Evolutionary conservation across 208 protist species (phyloP).

Genomic region (Phytomonas francai): DNA sequence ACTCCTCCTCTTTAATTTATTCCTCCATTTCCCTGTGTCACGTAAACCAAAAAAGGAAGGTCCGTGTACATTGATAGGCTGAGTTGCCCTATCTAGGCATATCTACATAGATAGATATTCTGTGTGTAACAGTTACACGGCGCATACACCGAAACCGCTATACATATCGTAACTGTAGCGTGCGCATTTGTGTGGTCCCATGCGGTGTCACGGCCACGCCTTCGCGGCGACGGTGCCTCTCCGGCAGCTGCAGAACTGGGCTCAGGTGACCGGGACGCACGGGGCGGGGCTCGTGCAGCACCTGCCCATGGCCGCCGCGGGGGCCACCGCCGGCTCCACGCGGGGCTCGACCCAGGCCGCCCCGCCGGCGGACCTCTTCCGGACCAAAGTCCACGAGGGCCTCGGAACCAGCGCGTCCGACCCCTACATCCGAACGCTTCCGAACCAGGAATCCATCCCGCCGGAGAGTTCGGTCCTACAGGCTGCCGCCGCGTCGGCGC

Average conservation of each 20-base stretch:
- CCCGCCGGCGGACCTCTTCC: constrained; percentile 63
- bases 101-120: no score
- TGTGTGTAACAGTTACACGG: no score
- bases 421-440: constrained; percentile 70
- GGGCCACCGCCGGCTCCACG: constrained; percentile 14
- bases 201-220: constrained; percentile 7
- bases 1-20: no score
- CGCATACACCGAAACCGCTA: no score
- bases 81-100: no score
- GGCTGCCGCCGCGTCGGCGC: constrained; percentile 17
- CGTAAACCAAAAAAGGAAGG: no score
- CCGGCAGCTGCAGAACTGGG: constrained; percentile 44
- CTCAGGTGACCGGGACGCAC: constrained; percentile 44
- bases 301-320: constrained; percentile 30
- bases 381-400: constrained; percentile 67
- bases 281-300: constrained; percentile 63
- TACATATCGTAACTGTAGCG: constrained; percentile 7
- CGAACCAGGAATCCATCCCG: constrained; percentile 44
- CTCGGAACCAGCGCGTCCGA: constrained; percentile 63
- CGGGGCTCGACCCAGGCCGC: constrained; percentile 29
- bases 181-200: background rate
- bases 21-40: no score
- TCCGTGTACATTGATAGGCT: no score
- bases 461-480: constrained; percentile 53
- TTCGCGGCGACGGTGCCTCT: constrained; percentile 1